Conservation (phyloP, 192 early-diverging fungal genomes). For the Dispira parvispora region DNA sequence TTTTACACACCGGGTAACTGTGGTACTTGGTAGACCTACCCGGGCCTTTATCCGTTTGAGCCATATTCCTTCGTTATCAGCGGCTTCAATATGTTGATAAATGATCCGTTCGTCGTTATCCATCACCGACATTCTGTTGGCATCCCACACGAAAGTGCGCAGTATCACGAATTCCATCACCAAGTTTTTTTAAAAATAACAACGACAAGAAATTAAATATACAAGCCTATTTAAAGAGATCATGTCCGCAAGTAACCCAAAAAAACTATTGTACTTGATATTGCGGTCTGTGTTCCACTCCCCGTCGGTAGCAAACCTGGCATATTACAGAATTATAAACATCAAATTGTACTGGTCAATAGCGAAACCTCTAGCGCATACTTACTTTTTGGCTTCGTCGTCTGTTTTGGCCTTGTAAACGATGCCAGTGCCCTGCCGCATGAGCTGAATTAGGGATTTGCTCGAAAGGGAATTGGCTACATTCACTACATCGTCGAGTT, state of each 20-base stretch:
- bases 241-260: background rate
- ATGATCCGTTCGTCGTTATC: conserved; percentile 57
- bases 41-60: conserved; percentile 60
- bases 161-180: background rate
- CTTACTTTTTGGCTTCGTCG: background rate
- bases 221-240: background rate
- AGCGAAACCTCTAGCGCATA: background rate
- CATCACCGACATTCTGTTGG: conserved; percentile 29
- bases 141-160: background rate
- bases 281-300: background rate
- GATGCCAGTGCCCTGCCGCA: background rate
- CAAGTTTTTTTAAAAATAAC: background rate
- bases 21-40: conserved; percentile 55
- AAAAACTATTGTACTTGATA: background rate
- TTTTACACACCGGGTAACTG: conserved; percentile 63
- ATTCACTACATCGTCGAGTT: background rate
- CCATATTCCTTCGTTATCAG: conserved; percentile 71
- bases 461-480: background rate
- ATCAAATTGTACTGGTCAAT: background rate
- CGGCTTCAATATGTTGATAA: conserved; percentile 65
- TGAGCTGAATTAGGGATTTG: background rate
- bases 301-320: too few relatives aligned
- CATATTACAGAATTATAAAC: too few relatives aligned
- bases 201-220: background rate
- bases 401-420: background rate